Conservation (phyloP, 345 rosid genomes). For the Lumnitzera racemosa region DNA sequence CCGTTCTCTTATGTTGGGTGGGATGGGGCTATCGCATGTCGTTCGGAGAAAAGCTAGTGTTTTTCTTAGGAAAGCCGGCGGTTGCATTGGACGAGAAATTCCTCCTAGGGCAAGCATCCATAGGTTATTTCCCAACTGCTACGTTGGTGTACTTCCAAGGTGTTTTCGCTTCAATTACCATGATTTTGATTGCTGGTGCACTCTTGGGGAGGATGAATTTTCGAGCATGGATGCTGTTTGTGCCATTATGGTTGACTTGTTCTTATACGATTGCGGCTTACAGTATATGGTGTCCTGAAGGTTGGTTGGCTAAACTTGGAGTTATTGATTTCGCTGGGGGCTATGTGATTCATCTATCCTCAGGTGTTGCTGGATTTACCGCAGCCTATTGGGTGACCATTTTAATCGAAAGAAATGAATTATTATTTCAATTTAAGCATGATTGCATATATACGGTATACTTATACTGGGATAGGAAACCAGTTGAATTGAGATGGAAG, state of each 20-base stretch:
- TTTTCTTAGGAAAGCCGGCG: slow-evolving; percentile 28
- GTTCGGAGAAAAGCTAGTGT: slow-evolving; percentile 31
- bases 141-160: slow-evolving; percentile 48
- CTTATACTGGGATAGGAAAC: no score
- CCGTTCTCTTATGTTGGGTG: slow-evolving; percentile 40
- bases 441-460: no score
- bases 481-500: no score
- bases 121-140: slow-evolving; percentile 28
- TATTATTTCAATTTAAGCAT: not conserved
- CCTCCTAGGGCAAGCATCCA: slow-evolving; percentile 25
- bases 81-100: slow-evolving; percentile 32
- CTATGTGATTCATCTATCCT: slow-evolving; percentile 41
- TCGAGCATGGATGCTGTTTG: slow-evolving; percentile 40
- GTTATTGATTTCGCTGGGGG: slow-evolving; percentile 45
- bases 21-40: slow-evolving; percentile 48
- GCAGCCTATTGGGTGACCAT: slow-evolving; percentile 41
- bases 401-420: not conserved
- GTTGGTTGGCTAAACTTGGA: slow-evolving; percentile 45
- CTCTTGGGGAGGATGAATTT: slow-evolving; percentile 52
- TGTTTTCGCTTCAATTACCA: slow-evolving; percentile 30
- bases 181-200: slow-evolving; percentile 38
- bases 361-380: slow-evolving; percentile 49
- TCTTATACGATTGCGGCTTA: slow-evolving; percentile 32
- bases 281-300: slow-evolving; percentile 42
- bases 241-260: slow-evolving; percentile 39